Base-by-base conservation (phyloP, 129 eudicot species). In the Chrysanthemum lavandulifolium region DNA sequence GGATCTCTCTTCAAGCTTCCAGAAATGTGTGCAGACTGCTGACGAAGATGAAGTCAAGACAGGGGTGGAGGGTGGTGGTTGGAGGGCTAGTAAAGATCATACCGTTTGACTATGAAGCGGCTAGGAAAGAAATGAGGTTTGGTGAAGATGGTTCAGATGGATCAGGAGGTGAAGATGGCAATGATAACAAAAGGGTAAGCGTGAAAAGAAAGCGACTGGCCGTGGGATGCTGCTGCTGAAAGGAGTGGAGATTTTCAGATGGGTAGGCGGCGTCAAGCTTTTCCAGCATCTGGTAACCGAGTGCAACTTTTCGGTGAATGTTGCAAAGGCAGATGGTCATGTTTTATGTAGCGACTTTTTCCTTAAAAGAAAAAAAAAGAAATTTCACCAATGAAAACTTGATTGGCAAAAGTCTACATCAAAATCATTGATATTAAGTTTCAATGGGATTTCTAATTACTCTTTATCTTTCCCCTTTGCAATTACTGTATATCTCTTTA, bases 211-310 rank as follows among this genome's bases (percentile, higher is more conserved):
- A 73, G 10, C 55, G 60, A 75, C 73, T 64, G 73, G 77, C 14
- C 77, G 73, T 23, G 72, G 72, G 72, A 65, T 23, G 76, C 73
- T 13, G 73, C 78, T 12, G 79, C 77, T 61, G 90, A 81, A 72
- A 84, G 79, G 73, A 71, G 80, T 21, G 70, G 79, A 18, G 91
- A 84, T 57, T 75, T 86, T 53, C 85, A 85, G 61, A 74, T 76
- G 78, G 99, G 97, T 59, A 86, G 83, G 71, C 80, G 96, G 73
- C 92, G 96, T n/a, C 97, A 88, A 65, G 99, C 96, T 64, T 95
- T 95, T 67, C 99, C 99, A 7, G 85, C 99, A 0, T 81, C 84
- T n/a, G 99, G 97, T 15, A 95, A 90, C 77, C 91, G 99, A 90
- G 96, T 67, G 86, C 94, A 31, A 95, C 97, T 69, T 95, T 90